A percentile compares a stretch with the other conserved stretches of the same genome.
These are phyloP conservation scores for Populus hybrid DNA, from an alignment of 441 rosid species.

Conservation along the genomic window DNA sequence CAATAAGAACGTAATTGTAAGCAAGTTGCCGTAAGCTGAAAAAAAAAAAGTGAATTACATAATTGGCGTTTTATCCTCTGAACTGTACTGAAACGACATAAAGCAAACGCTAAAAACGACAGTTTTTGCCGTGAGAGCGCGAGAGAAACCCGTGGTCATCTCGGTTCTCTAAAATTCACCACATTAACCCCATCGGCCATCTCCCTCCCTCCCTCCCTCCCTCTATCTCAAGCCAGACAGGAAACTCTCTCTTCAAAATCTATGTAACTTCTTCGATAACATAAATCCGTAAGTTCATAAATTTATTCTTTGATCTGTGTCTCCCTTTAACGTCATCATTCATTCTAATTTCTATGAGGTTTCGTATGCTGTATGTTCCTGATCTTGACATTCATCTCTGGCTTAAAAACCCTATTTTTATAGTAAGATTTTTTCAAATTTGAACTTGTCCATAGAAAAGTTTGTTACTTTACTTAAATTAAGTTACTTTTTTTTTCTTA, in stretches of 20 bases:
- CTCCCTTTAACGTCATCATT: background rate
- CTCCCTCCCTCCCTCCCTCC: background rate
- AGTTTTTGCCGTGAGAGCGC: background rate
- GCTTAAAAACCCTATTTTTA: background rate
- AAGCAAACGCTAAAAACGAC: background rate
- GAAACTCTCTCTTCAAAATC: background rate
- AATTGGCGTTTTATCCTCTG: background rate
- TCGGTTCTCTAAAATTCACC: background rate
- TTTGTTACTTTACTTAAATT: background rate
- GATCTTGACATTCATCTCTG: background rate
- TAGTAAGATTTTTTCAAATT: too few species aligned
- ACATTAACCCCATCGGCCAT: background rate
- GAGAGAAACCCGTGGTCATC: background rate
- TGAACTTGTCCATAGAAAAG: background rate
- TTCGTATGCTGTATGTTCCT: background rate
- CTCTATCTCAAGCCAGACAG: background rate
- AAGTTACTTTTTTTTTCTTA: background rate
- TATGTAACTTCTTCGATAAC: background rate
- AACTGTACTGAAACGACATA: background rate
- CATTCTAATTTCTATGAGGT: background rate
- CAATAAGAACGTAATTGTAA: background rate
- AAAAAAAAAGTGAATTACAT: background rate
- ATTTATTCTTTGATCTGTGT: slow-evolving; percentile 12
- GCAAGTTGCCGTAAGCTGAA: background rate
- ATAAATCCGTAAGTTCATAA: slow-evolving; percentile 17